Evolutionary conservation across 371 early-diverging fungal genomes (phyloP).

Genomic region (Cokeromyces recurvatus): DNA sequence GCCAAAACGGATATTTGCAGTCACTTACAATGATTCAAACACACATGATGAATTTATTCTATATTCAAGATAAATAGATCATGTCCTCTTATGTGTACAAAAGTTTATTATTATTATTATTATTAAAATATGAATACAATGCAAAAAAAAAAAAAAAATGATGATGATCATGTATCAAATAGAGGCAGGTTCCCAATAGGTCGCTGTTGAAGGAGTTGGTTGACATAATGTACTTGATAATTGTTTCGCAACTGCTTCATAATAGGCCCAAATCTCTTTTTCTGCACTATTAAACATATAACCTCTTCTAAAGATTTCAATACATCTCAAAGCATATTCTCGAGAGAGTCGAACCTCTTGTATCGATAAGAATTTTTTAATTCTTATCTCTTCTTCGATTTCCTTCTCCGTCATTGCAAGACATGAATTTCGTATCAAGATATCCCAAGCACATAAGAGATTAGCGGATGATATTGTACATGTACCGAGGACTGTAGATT

Average conservation of each 20-base stretch:
- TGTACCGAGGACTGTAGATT: conserved; percentile 10
- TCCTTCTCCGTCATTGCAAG: conserved; percentile 22
- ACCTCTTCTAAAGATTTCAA: conserved; percentile 26
- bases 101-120: too few relatives aligned
- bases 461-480: conserved; percentile 22
- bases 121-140: too few relatives aligned
- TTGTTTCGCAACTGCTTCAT: conserved; percentile 26
- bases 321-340: conserved; percentile 30
- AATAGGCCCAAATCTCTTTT: conserved; percentile 26
- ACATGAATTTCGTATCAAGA: conserved; percentile 30
- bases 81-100: too few relatives aligned
- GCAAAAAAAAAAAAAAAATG: too few relatives aligned
- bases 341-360: conserved; percentile 20
- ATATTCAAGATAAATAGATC: too few relatives aligned
- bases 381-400: not conserved
- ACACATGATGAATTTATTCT: too few relatives aligned
- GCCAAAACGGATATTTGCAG: too few relatives aligned
- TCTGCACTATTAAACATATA: conserved; percentile 34
- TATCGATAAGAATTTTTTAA: conserved; percentile 6
- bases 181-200: conserved; percentile 25
- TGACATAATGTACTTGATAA: conserved; percentile 6
- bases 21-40: too few relatives aligned
- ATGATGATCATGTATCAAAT: too few relatives aligned
- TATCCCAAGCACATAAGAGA: conserved; percentile 34
- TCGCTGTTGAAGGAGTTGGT: conserved; percentile 5